Base-by-base conservation (phyloP, 2,329 filamentous ascomycete species). In the Magnaporthales sp. region DNA sequence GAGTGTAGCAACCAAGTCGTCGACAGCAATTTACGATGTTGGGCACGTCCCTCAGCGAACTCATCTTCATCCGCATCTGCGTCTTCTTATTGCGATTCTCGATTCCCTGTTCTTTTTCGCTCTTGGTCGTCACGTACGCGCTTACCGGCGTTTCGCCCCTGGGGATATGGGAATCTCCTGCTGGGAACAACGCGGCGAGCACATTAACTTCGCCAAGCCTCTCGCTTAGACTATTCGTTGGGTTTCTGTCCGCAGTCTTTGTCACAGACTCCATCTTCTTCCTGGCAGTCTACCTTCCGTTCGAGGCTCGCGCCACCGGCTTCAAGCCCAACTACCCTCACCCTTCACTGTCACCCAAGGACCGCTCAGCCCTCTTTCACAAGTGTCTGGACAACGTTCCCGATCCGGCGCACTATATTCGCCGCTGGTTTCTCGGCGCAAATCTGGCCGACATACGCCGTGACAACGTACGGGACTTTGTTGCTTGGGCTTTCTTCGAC, bases 391-490 rank as follows among this genome's bases (percentile, higher is more conserved):
- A 77, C 32, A 85, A 83, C 70, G 80, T 89, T 4, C 77, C 83
- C 0, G 81, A 87, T 68, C 77, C 80, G 0, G 83, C 85, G 66
- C 75, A 75, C 26, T 91, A 89, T 71, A 70, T 92, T 58, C 80
- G 77, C 63, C 80, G 81, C 68, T 92, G 89, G 89, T 91, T 91
- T 69, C 78, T 87, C n/a, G 85, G 84, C 32, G 85, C 88, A 1
- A 78, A 82, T 10, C 67, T 79, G 1, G 74, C 78, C 22, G 86
- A 89, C 38, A 86, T 92, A 66, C 80, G 82, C 61, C 79, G 83
- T n/a, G 87, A 91, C n/a, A 90, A 91, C 71, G 75, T 91, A 65
- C 82, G 81, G 70, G 86, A 90, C 68, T 91, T 90, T 70, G 74
- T 90, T 26, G 78, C 84, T 9, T 92, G 89, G 89, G 88, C 85